Conservation (phyloP, 2,329 filamentous ascomycete species). For the Talaromyces albobiverticillius region DNA sequence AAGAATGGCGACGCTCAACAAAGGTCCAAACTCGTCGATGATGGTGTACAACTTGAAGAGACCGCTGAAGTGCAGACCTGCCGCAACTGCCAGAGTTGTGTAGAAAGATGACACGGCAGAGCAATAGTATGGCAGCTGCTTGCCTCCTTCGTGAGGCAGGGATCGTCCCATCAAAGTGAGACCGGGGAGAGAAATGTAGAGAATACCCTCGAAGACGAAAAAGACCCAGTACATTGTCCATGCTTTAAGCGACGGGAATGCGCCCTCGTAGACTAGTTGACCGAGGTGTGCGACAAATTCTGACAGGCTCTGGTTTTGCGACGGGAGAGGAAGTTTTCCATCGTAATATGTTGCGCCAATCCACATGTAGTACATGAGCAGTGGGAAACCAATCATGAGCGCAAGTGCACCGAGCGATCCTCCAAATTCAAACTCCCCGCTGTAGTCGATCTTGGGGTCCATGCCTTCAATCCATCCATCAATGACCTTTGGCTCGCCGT, state of each 20-base stretch:
- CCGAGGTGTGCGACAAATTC: conserved; percentile 72
- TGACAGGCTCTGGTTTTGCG: conserved; percentile 61
- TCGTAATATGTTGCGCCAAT: conserved; percentile 90
- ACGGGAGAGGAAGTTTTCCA: conserved; percentile 71
- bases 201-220: conserved; percentile 76
- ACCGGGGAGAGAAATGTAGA: conserved; percentile 83
- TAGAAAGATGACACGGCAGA: conserved; percentile 87
- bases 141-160: conserved; percentile 74
- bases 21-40: conserved; percentile 89
- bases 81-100: conserved; percentile 70
- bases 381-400: conserved; percentile 92
- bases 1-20: conserved; percentile 89
- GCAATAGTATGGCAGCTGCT: conserved; percentile 92
- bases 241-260: conserved; percentile 76
- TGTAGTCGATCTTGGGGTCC: conserved; percentile 45
- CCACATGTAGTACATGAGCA: conserved; percentile 99
- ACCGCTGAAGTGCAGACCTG: conserved; percentile 75
- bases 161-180: conserved; percentile 87
- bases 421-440: conserved; percentile 73
- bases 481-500: conserved; percentile 29
- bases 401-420: conserved; percentile 73
- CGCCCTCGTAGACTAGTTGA: conserved; percentile 73
- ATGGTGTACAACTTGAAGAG: conserved; percentile 87
- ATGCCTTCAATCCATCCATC: conserved; percentile 42
- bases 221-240: conserved; percentile 97